A percentile compares a stretch with the other conserved stretches of the same genome.
These are phyloP conservation scores for Schoenoplectus triqueter DNA, from an alignment of 202 grass and related monocot species.

Conservation along the genomic window DNA sequence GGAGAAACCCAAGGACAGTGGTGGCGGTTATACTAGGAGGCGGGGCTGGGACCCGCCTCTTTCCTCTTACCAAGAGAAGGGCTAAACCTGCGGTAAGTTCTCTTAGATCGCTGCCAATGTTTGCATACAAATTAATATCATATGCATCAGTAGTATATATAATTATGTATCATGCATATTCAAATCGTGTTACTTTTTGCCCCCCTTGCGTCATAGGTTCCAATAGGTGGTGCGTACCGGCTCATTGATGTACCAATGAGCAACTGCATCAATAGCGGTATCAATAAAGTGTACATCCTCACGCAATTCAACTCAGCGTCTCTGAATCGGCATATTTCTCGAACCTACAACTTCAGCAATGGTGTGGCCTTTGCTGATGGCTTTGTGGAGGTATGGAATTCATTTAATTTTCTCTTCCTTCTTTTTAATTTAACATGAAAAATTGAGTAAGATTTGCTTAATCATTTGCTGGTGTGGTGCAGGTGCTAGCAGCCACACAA, in stretches of 20 bases:
- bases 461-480: slow-evolving; percentile 29
- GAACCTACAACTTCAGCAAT: slow-evolving; percentile 69
- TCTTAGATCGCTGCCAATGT: background rate
- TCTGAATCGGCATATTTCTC: slow-evolving; percentile 69
- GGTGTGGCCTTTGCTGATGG: slow-evolving; percentile 60
- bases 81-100: slow-evolving; percentile 81
- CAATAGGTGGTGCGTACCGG: slow-evolving; percentile 79
- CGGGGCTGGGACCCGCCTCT: slow-evolving; percentile 76
- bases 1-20: slow-evolving; percentile 71
- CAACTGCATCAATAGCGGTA: slow-evolving; percentile 88
- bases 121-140: slow-evolving; percentile 35
- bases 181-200: background rate
- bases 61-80: slow-evolving; percentile 85
- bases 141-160: background rate
- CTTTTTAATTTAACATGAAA: background rate
- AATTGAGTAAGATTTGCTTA: background rate
- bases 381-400: slow-evolving; percentile 65
- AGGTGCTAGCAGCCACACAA: slow-evolving; percentile 80
- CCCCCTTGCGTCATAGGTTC: slow-evolving; percentile 51
- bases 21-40: slow-evolving; percentile 90
- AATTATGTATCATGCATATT: slow-evolving; percentile 17
- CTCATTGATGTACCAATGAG: slow-evolving; percentile 91
- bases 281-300: slow-evolving; percentile 87
- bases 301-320: slow-evolving; percentile 92
- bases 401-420: slow-evolving; percentile 8